These are phyloP conservation scores for Acidomyces sp. DNA, from an alignment of 495 filamentous ascomycete species.

Conservation along the genomic window DNA sequence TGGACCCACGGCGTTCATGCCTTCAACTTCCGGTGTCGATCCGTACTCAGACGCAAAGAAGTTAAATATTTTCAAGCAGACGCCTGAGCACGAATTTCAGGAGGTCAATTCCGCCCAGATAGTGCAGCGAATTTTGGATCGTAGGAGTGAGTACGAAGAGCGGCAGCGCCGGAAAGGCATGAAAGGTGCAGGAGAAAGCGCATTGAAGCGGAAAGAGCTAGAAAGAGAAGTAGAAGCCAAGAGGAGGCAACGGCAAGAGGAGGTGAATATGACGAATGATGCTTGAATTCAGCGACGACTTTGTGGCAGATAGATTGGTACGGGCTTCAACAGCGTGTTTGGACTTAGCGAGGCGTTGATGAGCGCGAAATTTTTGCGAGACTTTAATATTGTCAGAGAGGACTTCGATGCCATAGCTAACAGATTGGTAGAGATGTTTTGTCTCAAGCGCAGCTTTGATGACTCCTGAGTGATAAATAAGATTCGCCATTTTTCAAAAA, in stretches of 20 bases:
- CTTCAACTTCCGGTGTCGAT: slow-evolving; percentile 53
- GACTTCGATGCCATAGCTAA: too few relatives aligned
- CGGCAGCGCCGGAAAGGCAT: slow-evolving; percentile 76
- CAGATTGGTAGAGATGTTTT: too few relatives aligned
- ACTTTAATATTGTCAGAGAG: too few relatives aligned
- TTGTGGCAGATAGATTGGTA: too few relatives aligned
- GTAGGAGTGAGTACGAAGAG: slow-evolving; percentile 73
- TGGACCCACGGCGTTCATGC: slow-evolving; percentile 84
- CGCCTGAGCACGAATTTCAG: slow-evolving; percentile 54
- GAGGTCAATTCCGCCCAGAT: slow-evolving; percentile 88
- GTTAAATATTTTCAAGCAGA: slow-evolving; percentile 28
- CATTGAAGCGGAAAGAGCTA: slow-evolving; percentile 35
- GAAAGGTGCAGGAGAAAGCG: slow-evolving; percentile 63
- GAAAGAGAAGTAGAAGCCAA: slow-evolving; percentile 34
- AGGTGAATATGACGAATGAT: not conserved
- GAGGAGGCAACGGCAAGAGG: slow-evolving; percentile 5
- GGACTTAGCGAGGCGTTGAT: too few relatives aligned
- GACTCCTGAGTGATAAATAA: too few relatives aligned
- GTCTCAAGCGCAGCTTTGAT: too few relatives aligned
- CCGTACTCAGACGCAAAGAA: slow-evolving; percentile 58
- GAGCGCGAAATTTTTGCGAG: too few relatives aligned
- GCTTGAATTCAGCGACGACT: too few relatives aligned
- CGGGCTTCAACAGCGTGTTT: too few relatives aligned
- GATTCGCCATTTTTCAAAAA: too few relatives aligned
- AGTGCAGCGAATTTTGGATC: slow-evolving; percentile 75